Evolutionary conservation across 1,139 yeast genomes (phyloP), one percentile per base, ranked within the genome.

Genomic region (Yamadazyma diospyri): DNA sequence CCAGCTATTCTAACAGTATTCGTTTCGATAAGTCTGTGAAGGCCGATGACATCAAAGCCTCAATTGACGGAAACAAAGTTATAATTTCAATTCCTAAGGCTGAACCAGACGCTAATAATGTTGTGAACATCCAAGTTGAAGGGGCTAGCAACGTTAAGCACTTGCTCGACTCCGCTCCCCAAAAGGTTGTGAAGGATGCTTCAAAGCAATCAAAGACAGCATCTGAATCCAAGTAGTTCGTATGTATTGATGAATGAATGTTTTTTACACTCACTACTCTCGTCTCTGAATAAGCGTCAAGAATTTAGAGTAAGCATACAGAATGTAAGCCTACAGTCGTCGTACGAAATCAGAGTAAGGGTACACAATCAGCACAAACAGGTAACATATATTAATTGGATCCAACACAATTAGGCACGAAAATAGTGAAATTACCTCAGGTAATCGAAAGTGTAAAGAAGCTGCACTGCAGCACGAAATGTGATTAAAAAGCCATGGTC

Each of bases 21-120:
- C 38, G 37, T 7, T 55, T 56, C 37, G 53, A 46, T 12, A 51
- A 53, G 35, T 36, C 49, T 12, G 51, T 56, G 12, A 47, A 47
- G 22, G 25, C 36, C 19, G 47, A 46, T 16, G 49, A 45, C 4
- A 49, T 54, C 17, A 37, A 33, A 16, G 58, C 55, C 11, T 48
- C 47, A 16, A 39, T 47, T 18, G 37, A 41, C 15, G 50, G 42
- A 5, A 41, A 40, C 13, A 41, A 46, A 10, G 39, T 55, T 19
- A 32, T 38, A 15, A 43, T 55, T 29, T 39, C 38, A 0, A 42
- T 53, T 24, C 60, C 60, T 19, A 55, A 55, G 32, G 45, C 42
- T 10, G 48, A 46, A 16, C 23, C 46, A 7, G 59, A 51, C 33
- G 37, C 31, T 17, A 47, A 39, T 2, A 36, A 52, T 35, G 32